Evolutionary conservation across 2,329 filamentous ascomycete genomes (phyloP), one percentile per base, ranked within the genome.

Genomic region (Xylariaceae sp.): DNA sequence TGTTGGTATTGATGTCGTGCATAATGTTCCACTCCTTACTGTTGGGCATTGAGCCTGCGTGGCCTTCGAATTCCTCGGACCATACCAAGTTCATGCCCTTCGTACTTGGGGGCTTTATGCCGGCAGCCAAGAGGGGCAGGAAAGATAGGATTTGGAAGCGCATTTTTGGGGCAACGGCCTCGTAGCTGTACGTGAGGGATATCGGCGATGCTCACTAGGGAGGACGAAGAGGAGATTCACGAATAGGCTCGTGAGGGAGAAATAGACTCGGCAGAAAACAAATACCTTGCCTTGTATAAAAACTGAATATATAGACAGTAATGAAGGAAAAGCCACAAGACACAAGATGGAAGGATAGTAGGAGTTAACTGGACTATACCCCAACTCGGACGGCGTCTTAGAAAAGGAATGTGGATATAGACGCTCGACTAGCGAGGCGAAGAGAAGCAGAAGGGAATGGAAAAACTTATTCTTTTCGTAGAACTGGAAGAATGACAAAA

Each of bases 1-100:
- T 72, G 72, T 83, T 83, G 65, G 72, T 73, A 60, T 72, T 68
- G 50, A 76, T 68, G 50, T 73, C 71, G 43, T 65, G 60, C 62
- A 67, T 64, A 30, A 66, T 50, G 46, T 65, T 65, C 67, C 67
- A 69, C 7, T 42, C 47, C 7, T 55, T 35, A n/a, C 53, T 49
- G 30, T 65, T 61, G 8, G 65, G 65, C 6, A 62, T 51, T 11
- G 54, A 56, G 19, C 66, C 67, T 1, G 65, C 62, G 35, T 58
- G 6, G 11, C 67, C 67, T 50, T 65, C 63, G 53, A 68, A 69
- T 41, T 56, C 59, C 11, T 68, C 67, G 41, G 58, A 65, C 58
- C 61, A 69, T 19, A 61, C 39, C 41, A 67, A 55, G 11, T 42
- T 60, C 65, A 67, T 67, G 51, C 65, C 65, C 19, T 57, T 47